Evolutionary conservation across 257 asterid species (phyloP), one percentile per base, ranked within the genome.

Genomic region (Solanum bulbocastanum): DNA sequence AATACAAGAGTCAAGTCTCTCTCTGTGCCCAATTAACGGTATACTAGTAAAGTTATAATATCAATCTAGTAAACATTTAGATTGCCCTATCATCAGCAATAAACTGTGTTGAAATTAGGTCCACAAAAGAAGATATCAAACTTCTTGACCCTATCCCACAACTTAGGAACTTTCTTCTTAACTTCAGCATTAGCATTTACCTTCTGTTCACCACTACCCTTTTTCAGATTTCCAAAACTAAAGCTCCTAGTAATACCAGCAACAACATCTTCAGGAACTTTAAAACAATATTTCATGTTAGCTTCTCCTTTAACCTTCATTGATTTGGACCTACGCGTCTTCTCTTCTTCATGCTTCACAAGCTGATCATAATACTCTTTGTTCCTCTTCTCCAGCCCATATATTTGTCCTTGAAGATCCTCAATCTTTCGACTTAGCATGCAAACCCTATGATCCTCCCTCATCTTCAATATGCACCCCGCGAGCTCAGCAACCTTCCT

Each of bases 401-500:
- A 86, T 37, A 97, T 93, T 92, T 96, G 99, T 66, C 94, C 96
- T 58, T 96, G 99, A 18, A 97, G 98, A 90, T 97, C 99, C 95
- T 97, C 98, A n/a, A 97, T 96, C 90, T 96, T 95, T 79, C 90
- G 87, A 89, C 98, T 97, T 90, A 97, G 94, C 93, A 93, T 84
- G 84, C 93, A 94, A 4, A 94, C 99, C 90, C 99, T 89, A 52
- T 94, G 93, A 93, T 97, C 99, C 88, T 97, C 99, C 92, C 99
- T 92, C 69, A 93, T 88, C 94, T 96, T 94, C 90, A 97, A 83
- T 74, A 96, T 94, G 44, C 98, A 94, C 87, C 98, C 90, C 5
- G 98, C 99, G 1, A 97, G 95, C 90, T 97, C 99, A 62, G 96
- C 95, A 68, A 98, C 98, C 91, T 95, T 97, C 89, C 98, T 91